Conservation (phyloP, 1,284 basidiomycete species). For the Sporisorium graminicola region DNA sequence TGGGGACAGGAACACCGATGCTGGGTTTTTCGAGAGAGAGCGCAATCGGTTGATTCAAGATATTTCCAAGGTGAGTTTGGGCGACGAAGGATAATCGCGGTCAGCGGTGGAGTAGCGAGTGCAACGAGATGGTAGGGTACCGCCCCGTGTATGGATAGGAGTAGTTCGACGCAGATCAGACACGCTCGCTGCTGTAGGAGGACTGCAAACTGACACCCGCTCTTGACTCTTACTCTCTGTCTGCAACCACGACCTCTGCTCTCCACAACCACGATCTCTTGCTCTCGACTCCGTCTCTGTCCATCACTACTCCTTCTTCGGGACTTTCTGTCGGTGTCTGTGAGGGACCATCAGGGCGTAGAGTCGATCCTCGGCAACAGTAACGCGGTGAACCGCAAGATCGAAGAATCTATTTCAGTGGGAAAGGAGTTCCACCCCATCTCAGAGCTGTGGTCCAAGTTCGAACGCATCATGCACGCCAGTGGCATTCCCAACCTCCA, state of each 20-base stretch:
- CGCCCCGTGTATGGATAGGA: too few species aligned
- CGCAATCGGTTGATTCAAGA: constrained; percentile 29
- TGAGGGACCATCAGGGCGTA: constrained; percentile 77
- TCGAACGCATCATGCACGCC: constrained; percentile 79
- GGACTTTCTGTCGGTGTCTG: not conserved
- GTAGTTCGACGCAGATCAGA: too few species aligned
- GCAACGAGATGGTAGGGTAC: too few species aligned
- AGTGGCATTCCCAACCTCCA: constrained; percentile 52
- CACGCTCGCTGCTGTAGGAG: too few species aligned
- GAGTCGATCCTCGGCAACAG: constrained; percentile 86
- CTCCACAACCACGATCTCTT: too few species aligned
- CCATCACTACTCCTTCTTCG: too few species aligned
- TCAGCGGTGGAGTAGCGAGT: too few species aligned
- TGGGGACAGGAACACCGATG: not conserved
- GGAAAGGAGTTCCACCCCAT: constrained; percentile 93
- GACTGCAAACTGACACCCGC: too few species aligned
- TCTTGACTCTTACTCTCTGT: not conserved
- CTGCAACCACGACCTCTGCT: not conserved
- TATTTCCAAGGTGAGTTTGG: constrained; percentile 31
- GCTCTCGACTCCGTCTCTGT: too few species aligned
- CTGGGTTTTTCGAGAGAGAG: constrained; percentile 34
- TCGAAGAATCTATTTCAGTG: constrained; percentile 91
- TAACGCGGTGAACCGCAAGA: constrained; percentile 88
- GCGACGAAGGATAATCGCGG: too few species aligned
- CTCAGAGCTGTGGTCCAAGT: constrained; percentile 85